phyloP scores from a whole-genome alignment of 768 basidiomycete genomes.

The Lentinula aciculospora region DNA sequence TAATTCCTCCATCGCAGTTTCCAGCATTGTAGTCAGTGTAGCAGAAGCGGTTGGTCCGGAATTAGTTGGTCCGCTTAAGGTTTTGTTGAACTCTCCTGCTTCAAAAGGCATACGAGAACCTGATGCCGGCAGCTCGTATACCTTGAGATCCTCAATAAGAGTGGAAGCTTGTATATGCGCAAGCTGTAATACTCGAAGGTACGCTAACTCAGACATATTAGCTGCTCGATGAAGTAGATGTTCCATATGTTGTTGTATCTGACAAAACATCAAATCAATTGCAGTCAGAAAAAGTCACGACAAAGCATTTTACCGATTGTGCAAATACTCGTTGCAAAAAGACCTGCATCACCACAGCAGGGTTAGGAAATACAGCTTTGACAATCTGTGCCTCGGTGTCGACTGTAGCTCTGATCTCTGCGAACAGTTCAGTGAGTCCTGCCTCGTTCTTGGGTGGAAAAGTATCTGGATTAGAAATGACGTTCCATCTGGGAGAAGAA shows the following conservation, averaged over 20 bases:
- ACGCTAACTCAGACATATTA: conserved; percentile 80
- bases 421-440: conserved; percentile 74
- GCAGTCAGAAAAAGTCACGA: neutral
- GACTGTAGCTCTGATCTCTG: conserved; percentile 86
- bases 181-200: conserved; percentile 85
- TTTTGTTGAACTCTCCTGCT: conserved; percentile 52
- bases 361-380: conserved; percentile 97
- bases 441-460: conserved; percentile 73
- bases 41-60: conserved; percentile 42
- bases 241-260: conserved; percentile 98
- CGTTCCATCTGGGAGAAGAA: conserved; percentile 60
- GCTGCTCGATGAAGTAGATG: conserved; percentile 72
- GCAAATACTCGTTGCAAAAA: conserved; percentile 97
- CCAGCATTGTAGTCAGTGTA: conserved; percentile 83
- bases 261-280: conserved; percentile 5
- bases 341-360: conserved; percentile 94
- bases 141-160: conserved; percentile 88
- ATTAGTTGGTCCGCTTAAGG: conserved; percentile 40
- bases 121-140: conserved; percentile 75
- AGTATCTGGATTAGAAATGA: conserved; percentile 74
- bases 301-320: conserved; percentile 66
- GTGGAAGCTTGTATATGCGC: conserved; percentile 73
- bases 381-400: conserved; percentile 97
- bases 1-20: conserved; percentile 92
- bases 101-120: conserved; percentile 62